Evolutionary conservation across 306 rosid genomes (phyloP), one percentile per base, ranked within the genome.

Genomic region (Echinosophora koreensis): DNA sequence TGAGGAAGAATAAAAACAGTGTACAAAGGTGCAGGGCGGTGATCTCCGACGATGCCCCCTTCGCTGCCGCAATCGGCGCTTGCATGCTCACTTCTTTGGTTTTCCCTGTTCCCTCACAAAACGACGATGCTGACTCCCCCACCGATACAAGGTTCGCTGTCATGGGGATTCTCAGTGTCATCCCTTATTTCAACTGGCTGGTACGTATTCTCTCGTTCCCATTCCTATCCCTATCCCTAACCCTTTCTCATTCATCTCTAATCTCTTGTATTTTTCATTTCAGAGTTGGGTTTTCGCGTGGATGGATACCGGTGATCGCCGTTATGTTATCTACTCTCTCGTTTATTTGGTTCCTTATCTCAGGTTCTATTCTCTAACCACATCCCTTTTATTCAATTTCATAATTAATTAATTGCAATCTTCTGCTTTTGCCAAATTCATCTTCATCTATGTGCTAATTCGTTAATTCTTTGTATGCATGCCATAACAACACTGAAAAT

Each of bases 181-280:
- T 96, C 79, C 99, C 99, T 50, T 96, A 88, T 86, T 96, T 96
- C 84, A 96, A 96, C 79, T 96, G 99, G 99, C 96, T 96, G 72
- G 98, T 95, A 81, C 38, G 8, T 22, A 35, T 5, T 35, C 38
- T 35, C 22, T 22, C 22, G 2, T 30, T 30, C 32, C 32, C 32
- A 30, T 30, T 30, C 32, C 32, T 2, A 30, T 2, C 2, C 1
- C 22, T 22, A 22, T 22, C 22, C 22, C 22, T 22, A 22, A 22
- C 32, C 32, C 3, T 30, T 30, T 30, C 3, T 30, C 32, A 30
- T 30, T 30, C 32, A 30, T 30, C 32, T 30, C 32, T 30, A 2
- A 2, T 30, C 32, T 30, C 32, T 30, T 30, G 2, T 30, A 35
- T 35, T 35, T 3, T 4, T 37, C 6, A 37, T 44, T 0, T 1